Evolutionary conservation across 108 stramenopile genomes (phyloP), one percentile per base, ranked within the genome.

Genomic region (Cyclotella baltica): DNA sequence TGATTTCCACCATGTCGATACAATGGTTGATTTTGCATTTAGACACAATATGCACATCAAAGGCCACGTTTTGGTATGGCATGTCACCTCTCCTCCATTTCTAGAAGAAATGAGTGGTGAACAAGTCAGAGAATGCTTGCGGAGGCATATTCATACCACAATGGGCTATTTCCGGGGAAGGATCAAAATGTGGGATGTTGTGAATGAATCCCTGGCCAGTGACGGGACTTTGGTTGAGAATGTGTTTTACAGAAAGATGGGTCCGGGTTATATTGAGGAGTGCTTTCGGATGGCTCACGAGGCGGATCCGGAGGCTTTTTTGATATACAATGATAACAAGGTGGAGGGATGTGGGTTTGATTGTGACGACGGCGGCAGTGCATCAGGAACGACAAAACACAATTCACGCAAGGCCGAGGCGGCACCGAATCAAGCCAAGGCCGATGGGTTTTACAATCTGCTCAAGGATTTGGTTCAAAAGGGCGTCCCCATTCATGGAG

Each of bases 251-350:
- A 83, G 88, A 46, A 97, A 96, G 70, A 70, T 97, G 64, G 97
- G 97, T 20, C 94, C 95, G 1, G 50, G 70, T 38, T 97, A 97
- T 78, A 88, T 97, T 62, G 95, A 95, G 73, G 85, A 92, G 35
- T 95, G 92, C 61, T 97, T 97, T 83, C 84, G 92, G 62, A 93
- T 93, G 92, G 97, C 97, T 8, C 97, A 96, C 81, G 83, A 97
- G 72, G 96, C 94, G n/a, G 97, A 97, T 86, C 95, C 97, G 9
- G 62, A 79, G 53, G 94, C 95, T 0, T 85, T 88, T 63, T 83
- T 97, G 67, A 87, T 97, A 37, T 96, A 93, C 88, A 96, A 96
- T 78, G 97, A 97, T 75, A 96, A 97, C 87, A 97, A 97, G 70
- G 97, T 93, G 28, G 97, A 97, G 81, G 95, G 93, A 0, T 92